phyloP scores from a whole-genome alignment of 1,139 yeast genomes.

The Pichia norvegensis region DNA sequence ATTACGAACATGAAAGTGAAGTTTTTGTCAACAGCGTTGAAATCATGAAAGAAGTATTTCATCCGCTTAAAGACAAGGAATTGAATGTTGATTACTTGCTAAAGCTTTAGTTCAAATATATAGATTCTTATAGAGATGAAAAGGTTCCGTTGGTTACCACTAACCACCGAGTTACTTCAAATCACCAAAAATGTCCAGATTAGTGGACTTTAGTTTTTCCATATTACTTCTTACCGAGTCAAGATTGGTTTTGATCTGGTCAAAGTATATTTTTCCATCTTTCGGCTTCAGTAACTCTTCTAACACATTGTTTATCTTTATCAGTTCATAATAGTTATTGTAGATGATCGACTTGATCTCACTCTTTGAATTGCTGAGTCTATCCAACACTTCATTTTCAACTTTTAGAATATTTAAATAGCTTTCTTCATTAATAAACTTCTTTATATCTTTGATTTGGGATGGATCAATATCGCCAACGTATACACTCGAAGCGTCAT shows the following conservation, averaged over 20 bases:
- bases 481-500: not conserved
- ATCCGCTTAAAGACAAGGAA: constrained; percentile 7
- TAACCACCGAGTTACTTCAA: constrained; percentile 2
- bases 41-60: constrained; percentile 7
- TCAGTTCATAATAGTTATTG: constrained; percentile 44
- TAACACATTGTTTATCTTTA: constrained; percentile 38
- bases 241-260: constrained; percentile 7
- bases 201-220: constrained; percentile 3
- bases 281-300: constrained; percentile 11
- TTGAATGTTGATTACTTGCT: constrained; percentile 12
- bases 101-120: constrained; percentile 3
- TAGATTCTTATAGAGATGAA: not conserved
- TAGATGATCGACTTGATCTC: constrained; percentile 43
- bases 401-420: constrained; percentile 31
- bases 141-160: constrained; percentile 6
- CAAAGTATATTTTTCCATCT: constrained; percentile 4
- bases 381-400: constrained; percentile 35
- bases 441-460: constrained; percentile 25
- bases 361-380: constrained; percentile 37
- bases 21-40: constrained; percentile 5
- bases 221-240: constrained; percentile 7
- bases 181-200: constrained; percentile 11
- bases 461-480: constrained; percentile 5
- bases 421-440: constrained; percentile 32
- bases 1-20: constrained; percentile 12